Evolutionary conservation across 257 asterid genomes (phyloP).

Genomic region (Penstemon eatonii): DNA sequence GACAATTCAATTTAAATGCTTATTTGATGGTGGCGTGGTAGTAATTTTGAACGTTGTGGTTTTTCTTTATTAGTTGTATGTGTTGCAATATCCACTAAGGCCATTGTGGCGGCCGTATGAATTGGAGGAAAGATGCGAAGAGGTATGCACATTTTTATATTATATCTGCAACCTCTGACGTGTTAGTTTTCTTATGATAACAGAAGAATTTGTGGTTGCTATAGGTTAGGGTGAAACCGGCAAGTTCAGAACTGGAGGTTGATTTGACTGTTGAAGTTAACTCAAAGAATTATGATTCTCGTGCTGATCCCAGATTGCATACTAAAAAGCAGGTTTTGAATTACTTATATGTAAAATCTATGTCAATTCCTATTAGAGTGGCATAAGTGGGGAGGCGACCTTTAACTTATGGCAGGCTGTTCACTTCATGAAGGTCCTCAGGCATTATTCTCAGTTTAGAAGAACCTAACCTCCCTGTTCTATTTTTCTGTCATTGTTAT

Average conservation of each 20-base stretch:
- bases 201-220: slow-evolving; percentile 21
- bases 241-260: slow-evolving; percentile 62
- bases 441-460: slow-evolving; percentile 4
- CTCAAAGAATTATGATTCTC: slow-evolving; percentile 59
- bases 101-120: slow-evolving; percentile 88
- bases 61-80: slow-evolving; percentile 48
- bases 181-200: slow-evolving; percentile 8
- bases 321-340: slow-evolving; percentile 60
- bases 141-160: slow-evolving; percentile 41
- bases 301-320: slow-evolving; percentile 41
- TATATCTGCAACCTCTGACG: neutral
- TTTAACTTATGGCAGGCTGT: neutral
- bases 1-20: neutral
- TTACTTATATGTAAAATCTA: neutral
- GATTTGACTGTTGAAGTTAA: slow-evolving; percentile 68
- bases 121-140: slow-evolving; percentile 62
- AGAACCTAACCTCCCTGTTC: neutral
- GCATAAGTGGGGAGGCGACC: neutral
- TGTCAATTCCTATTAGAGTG: neutral
- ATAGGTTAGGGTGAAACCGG: slow-evolving; percentile 80
- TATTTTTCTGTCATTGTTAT: slow-evolving; percentile 7
- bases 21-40: slow-evolving; percentile 9
- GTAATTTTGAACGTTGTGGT: slow-evolving; percentile 9
- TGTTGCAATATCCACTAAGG: slow-evolving; percentile 79
- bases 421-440: slow-evolving; percentile 11